Base-by-base conservation (phyloP, 2,329 filamentous ascomycete species). In the Aquanectria penicillioides region DNA sequence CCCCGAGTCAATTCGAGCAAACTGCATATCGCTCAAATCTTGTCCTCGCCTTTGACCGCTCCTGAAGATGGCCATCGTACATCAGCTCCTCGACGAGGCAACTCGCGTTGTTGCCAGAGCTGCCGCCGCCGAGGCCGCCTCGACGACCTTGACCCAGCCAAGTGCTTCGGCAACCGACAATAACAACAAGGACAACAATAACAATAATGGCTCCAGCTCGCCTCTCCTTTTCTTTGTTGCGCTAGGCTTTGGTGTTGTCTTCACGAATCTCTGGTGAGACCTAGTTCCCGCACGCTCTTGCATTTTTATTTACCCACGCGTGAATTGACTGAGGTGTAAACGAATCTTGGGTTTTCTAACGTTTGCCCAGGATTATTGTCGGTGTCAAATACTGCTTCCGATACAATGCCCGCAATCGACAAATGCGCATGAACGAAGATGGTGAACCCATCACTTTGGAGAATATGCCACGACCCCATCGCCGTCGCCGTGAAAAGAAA, bases 321-420 rank as follows among this genome's bases (percentile, higher is more conserved):
- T 53, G 29, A 33, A 77, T 97, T 93, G n/a, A n/a, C n/a, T n/a
- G 94, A 97, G 83, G 80, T 89, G 47, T 54, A 36, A 34, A 22
- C 26, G n/a, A 29, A 41, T 44, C 18, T 25, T 33, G 15, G 13
- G 12, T 22, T 62, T 51, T 69, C 64, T 69, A 57, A 61, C 59
- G 25, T 67, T 75, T 67, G 75, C 65, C 10, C 50, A 99, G 95
- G 95, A 99, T 99, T 71, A 99, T 99, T 69, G 95, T 99, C 61
- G 95, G 95, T 68, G 95, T 99, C 61, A 99, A 99, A 80, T 99
- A 99, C 77, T 99, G 95, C 80, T 99, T 99, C 78, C 87, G 95
- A 69, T 98, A 99, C 77, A 98, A 98, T 77, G 94, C 95, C 68
- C 90, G 95, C 58, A 96, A 96, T 73, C 90, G 95, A 48, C 88